Base-by-base conservation (phyloP, 148 eudicot genomes). In the Spergularia marina region DNA sequence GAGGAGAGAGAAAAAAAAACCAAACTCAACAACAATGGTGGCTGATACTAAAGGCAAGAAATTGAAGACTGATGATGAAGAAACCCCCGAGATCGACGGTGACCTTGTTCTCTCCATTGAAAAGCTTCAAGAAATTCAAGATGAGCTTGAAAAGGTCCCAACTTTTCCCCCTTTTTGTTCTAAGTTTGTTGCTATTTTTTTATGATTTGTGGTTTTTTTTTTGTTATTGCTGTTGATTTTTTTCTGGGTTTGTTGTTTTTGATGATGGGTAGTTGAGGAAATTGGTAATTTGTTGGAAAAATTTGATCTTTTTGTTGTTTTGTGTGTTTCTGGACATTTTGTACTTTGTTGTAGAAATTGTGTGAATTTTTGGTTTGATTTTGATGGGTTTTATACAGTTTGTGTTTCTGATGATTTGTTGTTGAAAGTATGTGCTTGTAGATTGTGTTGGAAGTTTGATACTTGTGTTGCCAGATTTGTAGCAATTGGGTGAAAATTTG, bases 111-210 rank as follows among this genome's bases (percentile, higher is more conserved):
- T 84, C 16, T 88, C 92, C 52, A 84, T 96, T 49, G 97, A 92
- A 68, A 96, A 89, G 82, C 86, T 96, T 70, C 99, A 92, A 74
- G 98, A 89, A 78, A 81, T 91, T 58, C 99, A 96, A 76, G 99
- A 96, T 70, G 97, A 96, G 72, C 94, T 96, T 47, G 99, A 92
- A 64, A 96, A 96, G 84, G 99, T 92, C 30, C 68, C 36, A 54
- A 52, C 47, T 73, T 68, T 15, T 36, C 66, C 10, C 59, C 11
- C 18, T 8, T 20, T 63, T 56, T 51, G 55, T 10, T 4, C 12
- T 23, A 44, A 58, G 64, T 15, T 61, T 18, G 12, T 5, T 2
- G 2, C 0, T 34, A 2, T 21, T 30, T 39, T 14, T 64, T 44
- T 63, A 21, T 0, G 4, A n/a, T 23, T 16, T 23, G 3, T 16